Base-by-base conservation (phyloP, 139 green algal genomes). In the Haematococcus sp. region DNA sequence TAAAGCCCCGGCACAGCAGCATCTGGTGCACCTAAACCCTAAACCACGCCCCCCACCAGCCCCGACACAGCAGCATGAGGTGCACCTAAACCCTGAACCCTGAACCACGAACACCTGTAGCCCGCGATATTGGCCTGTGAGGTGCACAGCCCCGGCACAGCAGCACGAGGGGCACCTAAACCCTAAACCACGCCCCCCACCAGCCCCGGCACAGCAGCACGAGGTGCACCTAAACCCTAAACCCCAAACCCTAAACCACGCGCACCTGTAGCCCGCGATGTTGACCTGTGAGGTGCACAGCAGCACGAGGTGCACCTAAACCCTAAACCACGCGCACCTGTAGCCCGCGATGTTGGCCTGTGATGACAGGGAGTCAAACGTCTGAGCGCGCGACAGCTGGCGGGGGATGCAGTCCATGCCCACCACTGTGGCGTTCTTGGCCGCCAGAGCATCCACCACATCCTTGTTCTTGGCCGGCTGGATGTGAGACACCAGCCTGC, bases 321-420 rank as follows among this genome's bases (percentile, higher is more conserved):
- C 60, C 30, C 32, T 23, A 35, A 35, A 35, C 22, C 32, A 70
- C 20, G 13, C 72, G 1, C 73, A 89, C 80, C 84, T 78, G 79
- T 93, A 92, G 7, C 91, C 91, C 1, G 92, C 91, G 46, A 95
- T 94, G 81, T 94, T 96, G 63, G 91, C 92, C 91, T 94, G 92
- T 33, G 90, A 96, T 58, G 68, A 86, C 20, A 96, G 86, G 1
- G 87, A 87, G 71, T 97, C 92, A 76, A 94, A 95, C 44, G 83
- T 92, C 87, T 97, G 92, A 0, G 91, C 91, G 15, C 91, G 85
- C 59, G 75, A 87, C 52, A 93, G 81, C 40, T 83, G 89, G 51
- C 92, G 84, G 22, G 93, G 93, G 51, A 98, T 94, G 86, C 88
- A 96, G 83, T 98, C 93, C 87, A 98, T 94, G 68, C 82, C 92